Evolutionary conservation across 768 basidiomycete species (phyloP).

Genomic region (Suillus clintonianus): DNA sequence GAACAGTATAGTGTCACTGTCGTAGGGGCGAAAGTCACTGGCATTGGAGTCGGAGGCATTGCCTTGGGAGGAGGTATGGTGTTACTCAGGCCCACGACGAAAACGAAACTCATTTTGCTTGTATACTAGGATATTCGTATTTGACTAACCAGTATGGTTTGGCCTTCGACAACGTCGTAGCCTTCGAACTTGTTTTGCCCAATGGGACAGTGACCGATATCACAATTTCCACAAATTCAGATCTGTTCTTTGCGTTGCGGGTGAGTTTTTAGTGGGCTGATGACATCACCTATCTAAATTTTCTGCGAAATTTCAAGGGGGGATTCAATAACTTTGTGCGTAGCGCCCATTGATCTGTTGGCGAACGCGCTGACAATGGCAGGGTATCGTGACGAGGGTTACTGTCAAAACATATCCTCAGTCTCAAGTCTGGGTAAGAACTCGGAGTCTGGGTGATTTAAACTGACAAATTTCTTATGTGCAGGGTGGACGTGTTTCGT

Average conservation of each 20-base stretch:
- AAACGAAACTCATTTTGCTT: conserved; percentile 36
- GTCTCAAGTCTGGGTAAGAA: conserved; percentile 54
- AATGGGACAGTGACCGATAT: conserved; percentile 46
- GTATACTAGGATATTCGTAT: conserved; percentile 60
- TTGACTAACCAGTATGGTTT: conserved; percentile 62
- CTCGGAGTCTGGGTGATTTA: conserved; percentile 52
- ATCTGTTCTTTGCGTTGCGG: conserved; percentile 49
- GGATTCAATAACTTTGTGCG: conserved; percentile 64
- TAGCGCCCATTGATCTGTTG: conserved; percentile 3
- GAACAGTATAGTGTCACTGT: conserved; percentile 51
- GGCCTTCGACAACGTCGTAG: conserved; percentile 53
- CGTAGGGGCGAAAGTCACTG: conserved; percentile 59
- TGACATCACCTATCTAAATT: background rate
- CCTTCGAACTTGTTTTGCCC: conserved; percentile 62
- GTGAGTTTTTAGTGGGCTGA: conserved; percentile 29
- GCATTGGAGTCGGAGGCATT: conserved; percentile 62
- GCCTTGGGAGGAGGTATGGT: conserved; percentile 55
- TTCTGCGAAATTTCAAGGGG: conserved; percentile 40
- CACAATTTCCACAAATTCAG: conserved; percentile 33
- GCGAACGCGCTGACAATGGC: conserved; percentile 31
- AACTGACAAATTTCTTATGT: background rate
- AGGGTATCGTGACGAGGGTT: conserved; percentile 64
- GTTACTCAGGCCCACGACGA: background rate
- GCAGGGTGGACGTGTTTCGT: conserved; percentile 51
- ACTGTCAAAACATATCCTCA: conserved; percentile 56